Evolutionary conservation across 2,329 filamentous ascomycete genomes (phyloP).

Genomic region (Westerdykella aurantiaca): DNA sequence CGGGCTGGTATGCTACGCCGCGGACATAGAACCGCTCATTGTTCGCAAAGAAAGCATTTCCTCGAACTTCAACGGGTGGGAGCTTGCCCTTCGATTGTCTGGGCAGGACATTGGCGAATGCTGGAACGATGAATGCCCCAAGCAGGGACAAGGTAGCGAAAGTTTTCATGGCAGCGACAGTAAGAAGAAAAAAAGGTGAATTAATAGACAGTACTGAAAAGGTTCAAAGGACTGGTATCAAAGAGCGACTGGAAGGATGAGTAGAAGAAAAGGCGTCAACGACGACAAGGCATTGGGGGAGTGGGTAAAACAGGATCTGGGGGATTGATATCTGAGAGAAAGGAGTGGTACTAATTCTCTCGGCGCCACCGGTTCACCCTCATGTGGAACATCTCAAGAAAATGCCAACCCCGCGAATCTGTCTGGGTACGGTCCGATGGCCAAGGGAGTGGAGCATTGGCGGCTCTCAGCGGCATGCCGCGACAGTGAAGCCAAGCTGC

Average conservation of each 20-base stretch:
- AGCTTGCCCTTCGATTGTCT: constrained; percentile 38
- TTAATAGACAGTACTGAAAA: constrained; percentile 20
- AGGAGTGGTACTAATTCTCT: constrained; percentile 19
- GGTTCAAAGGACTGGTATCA: constrained; percentile 20
- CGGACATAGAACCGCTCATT: constrained; percentile 55
- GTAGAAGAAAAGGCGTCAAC: constrained; percentile 18
- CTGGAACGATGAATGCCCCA: constrained; percentile 22
- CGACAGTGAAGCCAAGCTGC: constrained; percentile 23
- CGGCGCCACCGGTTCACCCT: constrained; percentile 18
- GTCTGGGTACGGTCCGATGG: constrained; percentile 22
- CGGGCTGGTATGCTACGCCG: constrained; percentile 61
- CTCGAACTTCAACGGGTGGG: constrained; percentile 53
- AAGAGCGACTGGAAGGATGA: constrained; percentile 34
- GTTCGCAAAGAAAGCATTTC: constrained; percentile 61
- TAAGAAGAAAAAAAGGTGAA: constrained; percentile 16
- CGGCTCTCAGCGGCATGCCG: constrained; percentile 22
- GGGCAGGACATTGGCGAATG: constrained; percentile 18
- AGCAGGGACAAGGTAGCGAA: constrained; percentile 22
- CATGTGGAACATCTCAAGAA: constrained; percentile 27
- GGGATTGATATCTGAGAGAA: constrained; percentile 31
- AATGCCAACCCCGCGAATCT: constrained; percentile 32
- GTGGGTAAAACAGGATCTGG: constrained; percentile 13
- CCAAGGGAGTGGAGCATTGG: constrained; percentile 29
- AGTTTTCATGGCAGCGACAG: constrained; percentile 25
- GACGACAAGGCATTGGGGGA: constrained; percentile 18